These are phyloP conservation scores for Apium graveolens DNA, from an alignment of 129 eudicot species.

Conservation along the genomic window DNA sequence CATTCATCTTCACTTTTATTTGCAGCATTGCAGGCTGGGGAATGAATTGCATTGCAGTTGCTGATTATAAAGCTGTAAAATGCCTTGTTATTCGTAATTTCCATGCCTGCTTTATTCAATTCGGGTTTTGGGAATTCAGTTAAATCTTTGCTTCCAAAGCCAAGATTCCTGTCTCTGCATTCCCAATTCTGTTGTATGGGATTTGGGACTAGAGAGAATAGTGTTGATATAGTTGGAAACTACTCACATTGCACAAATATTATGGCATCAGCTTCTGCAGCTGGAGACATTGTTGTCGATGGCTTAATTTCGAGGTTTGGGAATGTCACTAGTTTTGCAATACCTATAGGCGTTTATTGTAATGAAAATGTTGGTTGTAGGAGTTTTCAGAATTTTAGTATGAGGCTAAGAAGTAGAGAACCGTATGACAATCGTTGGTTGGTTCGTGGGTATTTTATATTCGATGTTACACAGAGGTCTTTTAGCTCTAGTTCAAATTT, in stretches of 20 bases:
- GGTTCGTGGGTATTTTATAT: slow-evolving; percentile 32
- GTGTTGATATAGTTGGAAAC: slow-evolving; percentile 14
- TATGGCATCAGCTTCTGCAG: slow-evolving; percentile 61
- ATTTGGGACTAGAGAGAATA: slow-evolving; percentile 18
- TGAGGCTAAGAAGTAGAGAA: slow-evolving; percentile 47
- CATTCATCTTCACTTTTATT: no score
- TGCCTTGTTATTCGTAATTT: slow-evolving; percentile 48
- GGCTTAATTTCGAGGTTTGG: slow-evolving; percentile 45
- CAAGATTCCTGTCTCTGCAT: slow-evolving; percentile 17
- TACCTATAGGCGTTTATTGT: slow-evolving; percentile 38
- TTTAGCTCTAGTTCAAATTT: slow-evolving; percentile 17
- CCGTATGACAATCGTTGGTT: slow-evolving; percentile 6
- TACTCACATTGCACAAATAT: slow-evolving; percentile 10
- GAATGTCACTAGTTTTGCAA: slow-evolving; percentile 32
- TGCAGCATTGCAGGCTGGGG: no score
- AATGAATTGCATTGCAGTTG: not conserved
- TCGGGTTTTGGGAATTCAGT: slow-evolving; percentile 17
- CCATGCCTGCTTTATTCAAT: slow-evolving; percentile 36
- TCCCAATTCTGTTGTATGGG: slow-evolving; percentile 10
- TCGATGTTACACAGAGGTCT: slow-evolving; percentile 20
- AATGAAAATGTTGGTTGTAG: slow-evolving; percentile 24
- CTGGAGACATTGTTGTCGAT: slow-evolving; percentile 62
- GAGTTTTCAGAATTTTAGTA: slow-evolving; percentile 26
- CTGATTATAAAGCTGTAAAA: slow-evolving; percentile 13
- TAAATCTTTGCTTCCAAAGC: slow-evolving; percentile 17